A percentile compares a stretch with the other conserved stretches of the same genome.
Evolutionary conservation across 2,329 filamentous ascomycete genomes (phyloP).

Genomic region (Phyllosticta citriasiana): DNA sequence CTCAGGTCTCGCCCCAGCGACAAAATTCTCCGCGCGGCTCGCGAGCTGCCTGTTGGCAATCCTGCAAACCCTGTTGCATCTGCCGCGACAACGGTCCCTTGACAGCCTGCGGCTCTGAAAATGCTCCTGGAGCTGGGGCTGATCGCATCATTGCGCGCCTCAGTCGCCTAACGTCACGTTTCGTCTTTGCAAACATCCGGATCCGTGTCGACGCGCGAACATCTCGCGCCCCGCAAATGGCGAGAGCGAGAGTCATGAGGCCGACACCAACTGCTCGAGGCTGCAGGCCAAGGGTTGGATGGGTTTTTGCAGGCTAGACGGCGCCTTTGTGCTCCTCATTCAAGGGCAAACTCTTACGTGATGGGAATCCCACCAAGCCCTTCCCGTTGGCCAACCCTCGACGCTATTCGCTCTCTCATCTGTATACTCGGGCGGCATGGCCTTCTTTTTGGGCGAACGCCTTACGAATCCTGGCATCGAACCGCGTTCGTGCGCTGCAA

Average conservation of each 20-base stretch:
- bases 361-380: slow-evolving; percentile 2
- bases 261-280: neutral
- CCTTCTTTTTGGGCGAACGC: neutral
- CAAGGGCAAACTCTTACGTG: slow-evolving; percentile 7
- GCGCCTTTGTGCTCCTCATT: neutral
- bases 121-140: neutral
- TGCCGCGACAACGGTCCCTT: neutral
- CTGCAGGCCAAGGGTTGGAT: neutral
- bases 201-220: neutral
- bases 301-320: neutral
- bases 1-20: neutral
- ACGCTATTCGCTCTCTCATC: neutral
- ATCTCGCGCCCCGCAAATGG: neutral
- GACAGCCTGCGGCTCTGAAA: neutral
- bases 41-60: neutral
- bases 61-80: neutral
- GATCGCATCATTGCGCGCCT: neutral
- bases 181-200: neutral
- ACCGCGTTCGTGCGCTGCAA: slow-evolving; percentile 6
- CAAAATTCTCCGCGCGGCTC: neutral
- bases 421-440: neutral
- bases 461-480: neutral
- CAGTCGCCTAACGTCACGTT: neutral
- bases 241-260: neutral
- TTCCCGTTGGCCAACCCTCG: neutral